These are phyloP conservation scores for Nakazawaea pomicola DNA, from an alignment of 805 yeast species.

Conservation along the genomic window DNA sequence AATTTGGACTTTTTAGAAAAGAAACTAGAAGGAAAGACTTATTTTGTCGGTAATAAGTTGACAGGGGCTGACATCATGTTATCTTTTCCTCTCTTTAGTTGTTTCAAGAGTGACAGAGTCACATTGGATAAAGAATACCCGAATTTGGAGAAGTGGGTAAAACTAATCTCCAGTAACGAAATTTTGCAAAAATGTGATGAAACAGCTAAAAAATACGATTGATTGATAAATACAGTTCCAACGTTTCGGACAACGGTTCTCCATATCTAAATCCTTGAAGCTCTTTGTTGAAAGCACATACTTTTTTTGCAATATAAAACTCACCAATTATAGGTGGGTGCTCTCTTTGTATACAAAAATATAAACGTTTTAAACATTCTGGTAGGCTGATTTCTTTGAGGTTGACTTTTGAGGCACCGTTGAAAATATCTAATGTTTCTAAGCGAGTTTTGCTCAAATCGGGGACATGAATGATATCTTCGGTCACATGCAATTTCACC, in stretches of 20 bases:
- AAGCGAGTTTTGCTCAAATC: too few species aligned
- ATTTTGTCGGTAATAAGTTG: constrained; percentile 44
- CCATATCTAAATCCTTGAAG: neutral
- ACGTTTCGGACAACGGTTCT: neutral
- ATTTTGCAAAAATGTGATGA: neutral
- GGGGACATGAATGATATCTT: too few species aligned
- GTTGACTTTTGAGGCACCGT: too few species aligned
- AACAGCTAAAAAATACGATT: neutral
- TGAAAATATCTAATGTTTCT: too few species aligned
- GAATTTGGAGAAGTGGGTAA: constrained; percentile 6
- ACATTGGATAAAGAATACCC: constrained; percentile 5
- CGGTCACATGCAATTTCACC: too few species aligned
- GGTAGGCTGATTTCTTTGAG: too few species aligned
- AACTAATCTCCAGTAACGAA: neutral
- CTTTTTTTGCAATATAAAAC: neutral
- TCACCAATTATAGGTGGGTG: too few species aligned
- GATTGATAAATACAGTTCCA: neutral
- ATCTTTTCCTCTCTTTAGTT: constrained; percentile 34
- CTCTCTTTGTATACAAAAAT: too few species aligned
- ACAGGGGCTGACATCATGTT: constrained; percentile 55
- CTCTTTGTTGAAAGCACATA: neutral
- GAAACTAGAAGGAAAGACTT: constrained; percentile 30
- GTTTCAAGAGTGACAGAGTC: constrained; percentile 1
- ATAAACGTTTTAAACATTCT: too few species aligned
- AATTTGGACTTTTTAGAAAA: constrained; percentile 37